Evolutionary conservation across 75 land plant species (phyloP).

Genomic region (Sequoiadendron giganteum): DNA sequence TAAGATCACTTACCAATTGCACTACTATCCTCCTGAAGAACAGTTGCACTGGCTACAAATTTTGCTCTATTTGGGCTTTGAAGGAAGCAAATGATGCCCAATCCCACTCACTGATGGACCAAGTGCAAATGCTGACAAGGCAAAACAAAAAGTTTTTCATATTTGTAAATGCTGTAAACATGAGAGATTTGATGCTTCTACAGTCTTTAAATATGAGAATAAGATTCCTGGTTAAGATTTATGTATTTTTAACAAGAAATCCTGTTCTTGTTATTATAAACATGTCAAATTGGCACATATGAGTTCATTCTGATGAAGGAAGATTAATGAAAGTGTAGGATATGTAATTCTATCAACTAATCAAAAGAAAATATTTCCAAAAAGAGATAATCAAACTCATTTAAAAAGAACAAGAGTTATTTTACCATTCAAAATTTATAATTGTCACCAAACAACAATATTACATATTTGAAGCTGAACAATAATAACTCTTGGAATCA

Average conservation of each 20-base stretch:
- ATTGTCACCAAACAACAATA: neutral
- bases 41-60: constrained; percentile 29
- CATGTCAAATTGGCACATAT: no score
- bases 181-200: no score
- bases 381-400: no score
- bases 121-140: constrained; percentile 24
- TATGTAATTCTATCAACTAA: neutral
- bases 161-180: no score
- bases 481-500: no score
- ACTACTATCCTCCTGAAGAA: constrained; percentile 32
- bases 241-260: no score
- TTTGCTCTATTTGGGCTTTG: constrained; percentile 19
- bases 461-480: no score
- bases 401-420: no score
- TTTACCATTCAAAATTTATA: neutral
- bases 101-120: constrained; percentile 28
- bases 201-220: no score
- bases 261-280: no score
- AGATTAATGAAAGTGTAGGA: neutral
- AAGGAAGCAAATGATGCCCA: constrained; percentile 27
- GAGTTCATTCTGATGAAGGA: neutral
- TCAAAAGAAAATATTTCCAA: no score
- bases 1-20: constrained; percentile 26
- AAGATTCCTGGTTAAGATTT: no score
- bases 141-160: neutral